Conservation (phyloP, 331 rosid genomes). For the Malus hybrid region DNA sequence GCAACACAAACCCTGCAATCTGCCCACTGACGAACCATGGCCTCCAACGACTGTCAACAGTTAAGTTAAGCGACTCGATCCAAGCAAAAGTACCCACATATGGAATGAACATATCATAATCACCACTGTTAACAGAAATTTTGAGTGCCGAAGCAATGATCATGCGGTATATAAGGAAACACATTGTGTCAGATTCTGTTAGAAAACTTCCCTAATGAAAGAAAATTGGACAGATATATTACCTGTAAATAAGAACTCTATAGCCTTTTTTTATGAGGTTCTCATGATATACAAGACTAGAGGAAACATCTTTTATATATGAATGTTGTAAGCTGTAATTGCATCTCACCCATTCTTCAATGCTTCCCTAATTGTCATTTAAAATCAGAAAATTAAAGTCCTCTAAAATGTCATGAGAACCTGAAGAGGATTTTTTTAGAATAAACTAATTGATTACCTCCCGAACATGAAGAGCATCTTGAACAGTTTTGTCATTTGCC, state of each 20-base stretch:
- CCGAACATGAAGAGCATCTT: constrained; percentile 9
- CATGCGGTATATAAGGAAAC: background rate
- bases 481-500: constrained; percentile 13
- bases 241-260: constrained; percentile 17
- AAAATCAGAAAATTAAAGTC: background rate
- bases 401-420: background rate
- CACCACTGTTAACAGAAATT: background rate
- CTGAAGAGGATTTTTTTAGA: background rate
- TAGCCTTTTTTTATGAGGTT: constrained; percentile 7
- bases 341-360: constrained; percentile 12
- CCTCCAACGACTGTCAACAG: constrained; percentile 5
- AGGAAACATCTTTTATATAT: background rate
- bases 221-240: background rate
- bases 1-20: constrained; percentile 6
- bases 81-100: constrained; percentile 10
- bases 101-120: background rate
- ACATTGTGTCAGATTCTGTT: background rate
- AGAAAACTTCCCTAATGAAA: background rate
- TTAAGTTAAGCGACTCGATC: constrained; percentile 12
- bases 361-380: constrained; percentile 9
- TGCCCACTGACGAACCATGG: constrained; percentile 8
- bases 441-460: background rate
- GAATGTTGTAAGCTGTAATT: background rate
- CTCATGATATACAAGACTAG: constrained; percentile 1
- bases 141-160: background rate